Base-by-base conservation (phyloP, 2,329 filamentous ascomycete genomes). In the Xylaria sp. region DNA sequence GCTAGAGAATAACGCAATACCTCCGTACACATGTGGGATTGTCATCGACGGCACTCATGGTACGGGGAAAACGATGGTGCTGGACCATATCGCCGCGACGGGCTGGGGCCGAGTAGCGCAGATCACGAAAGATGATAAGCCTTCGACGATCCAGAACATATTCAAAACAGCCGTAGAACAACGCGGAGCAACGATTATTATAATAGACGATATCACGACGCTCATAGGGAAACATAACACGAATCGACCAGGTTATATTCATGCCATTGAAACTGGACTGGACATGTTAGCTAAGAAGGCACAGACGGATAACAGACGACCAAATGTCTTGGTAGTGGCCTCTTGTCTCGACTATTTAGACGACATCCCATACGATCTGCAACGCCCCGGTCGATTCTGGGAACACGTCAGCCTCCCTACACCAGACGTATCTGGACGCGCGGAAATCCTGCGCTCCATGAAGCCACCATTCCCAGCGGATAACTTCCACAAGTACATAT, bases 11-110 rank as follows among this genome's bases (percentile, higher is more conserved):
- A 81, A 72, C 73, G 76, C 37, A 79, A 73, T 78, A 75, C 75
- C 78, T 77, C 74, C 81, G 55, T 70, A 76, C 73, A 82, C 87
- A 0, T 85, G 87, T 62, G 89, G 89, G 0, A 86, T 96, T 44
- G 85, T 96, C 28, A 84, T 98, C 4, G 91, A 97, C 78, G 95
- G 95, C 15, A 90, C 92, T 20, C 88, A 89, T 70, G 94, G 95
- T 12, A 97, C 93, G 0, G 95, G 95, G 28, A 98, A 98, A 82
- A 91, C 89, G 0, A 86, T 92, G 72, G 83, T 98, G 0, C 82
- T 98, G 1, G 80, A 91, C 18, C 87, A 88, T 39, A 84, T 98
- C 23, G 87, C 90, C 9, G 85, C 84, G 7, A 88, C 89, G 0
- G 86, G 86, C 67, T 97, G 94, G 92, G 89, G 88, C 25, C 88